phyloP scores from a whole-genome alignment of 2,329 filamentous ascomycete genomes.

The Calonectria naviculata region DNA sequence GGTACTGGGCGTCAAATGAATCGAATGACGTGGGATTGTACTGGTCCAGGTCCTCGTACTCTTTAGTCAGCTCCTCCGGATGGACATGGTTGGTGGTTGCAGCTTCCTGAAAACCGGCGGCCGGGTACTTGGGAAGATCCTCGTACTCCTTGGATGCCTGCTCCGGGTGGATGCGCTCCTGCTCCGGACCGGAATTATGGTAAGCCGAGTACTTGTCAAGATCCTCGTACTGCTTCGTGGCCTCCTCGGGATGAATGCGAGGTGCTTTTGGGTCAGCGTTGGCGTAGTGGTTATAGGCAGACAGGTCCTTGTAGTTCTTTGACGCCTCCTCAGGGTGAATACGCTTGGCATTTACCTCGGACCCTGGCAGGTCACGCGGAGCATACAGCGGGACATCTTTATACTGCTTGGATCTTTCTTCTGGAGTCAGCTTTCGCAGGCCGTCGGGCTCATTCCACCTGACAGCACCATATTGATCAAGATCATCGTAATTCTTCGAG shows the following conservation, averaged over 20 bases:
- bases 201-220: slow-evolving; percentile 46
- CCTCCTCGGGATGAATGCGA: slow-evolving; percentile 47
- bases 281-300: slow-evolving; percentile 38
- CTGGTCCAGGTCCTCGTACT: slow-evolving; percentile 54
- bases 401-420: slow-evolving; percentile 55
- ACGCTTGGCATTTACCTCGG: slow-evolving; percentile 20
- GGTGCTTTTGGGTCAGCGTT: slow-evolving; percentile 37
- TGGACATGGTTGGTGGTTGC: slow-evolving; percentile 41
- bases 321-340: slow-evolving; percentile 44
- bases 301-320: slow-evolving; percentile 45
- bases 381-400: slow-evolving; percentile 49
- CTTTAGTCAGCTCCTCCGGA: slow-evolving; percentile 52
- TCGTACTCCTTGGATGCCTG: slow-evolving; percentile 47
- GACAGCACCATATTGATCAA: slow-evolving; percentile 49
- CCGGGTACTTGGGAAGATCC: slow-evolving; percentile 47
- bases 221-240: slow-evolving; percentile 51
- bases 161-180: slow-evolving; percentile 42
- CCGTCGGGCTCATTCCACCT: slow-evolving; percentile 52
- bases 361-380: slow-evolving; percentile 35
- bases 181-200: slow-evolving; percentile 36
- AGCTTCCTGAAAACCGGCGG: slow-evolving; percentile 44
- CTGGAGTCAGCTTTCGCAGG: slow-evolving; percentile 40
- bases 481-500: slow-evolving; percentile 53
- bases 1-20: slow-evolving; percentile 37
- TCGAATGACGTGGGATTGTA: slow-evolving; percentile 50